phyloP scores from a whole-genome alignment of 179 eudicot species.

The Camellia oleifera region DNA sequence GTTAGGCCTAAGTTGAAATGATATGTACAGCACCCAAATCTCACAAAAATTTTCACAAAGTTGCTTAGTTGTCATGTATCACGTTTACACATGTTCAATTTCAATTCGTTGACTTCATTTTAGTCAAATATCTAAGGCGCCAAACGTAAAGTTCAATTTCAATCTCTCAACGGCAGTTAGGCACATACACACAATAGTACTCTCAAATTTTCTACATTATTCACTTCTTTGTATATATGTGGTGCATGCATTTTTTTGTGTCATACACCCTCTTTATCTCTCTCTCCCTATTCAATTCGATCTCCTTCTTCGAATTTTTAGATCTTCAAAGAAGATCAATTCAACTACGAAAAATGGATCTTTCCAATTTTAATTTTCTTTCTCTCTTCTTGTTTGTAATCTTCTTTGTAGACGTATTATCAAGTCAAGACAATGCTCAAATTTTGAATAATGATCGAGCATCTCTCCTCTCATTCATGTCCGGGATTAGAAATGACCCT shows the following conservation, averaged over 20 bases:
- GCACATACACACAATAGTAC: slow-evolving; percentile 32
- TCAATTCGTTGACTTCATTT: slow-evolving; percentile 20
- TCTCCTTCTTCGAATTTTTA: slow-evolving; percentile 8
- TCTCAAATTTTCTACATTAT: slow-evolving; percentile 3
- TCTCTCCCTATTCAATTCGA: background rate
- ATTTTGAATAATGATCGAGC: slow-evolving; percentile 38
- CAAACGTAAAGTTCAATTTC: slow-evolving; percentile 33
- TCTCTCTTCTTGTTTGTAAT: slow-evolving; percentile 30
- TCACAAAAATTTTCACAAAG: background rate
- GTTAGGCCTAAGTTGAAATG: slow-evolving; percentile 52
- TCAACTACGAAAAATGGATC: slow-evolving; percentile 23
- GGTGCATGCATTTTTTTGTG: slow-evolving; percentile 17
- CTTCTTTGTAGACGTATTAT: slow-evolving; percentile 17
- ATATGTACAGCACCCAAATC: slow-evolving; percentile 48
- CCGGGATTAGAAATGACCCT: slow-evolving; percentile 48
- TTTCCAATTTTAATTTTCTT: slow-evolving; percentile 25
- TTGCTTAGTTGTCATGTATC: slow-evolving; percentile 13
- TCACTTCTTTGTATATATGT: slow-evolving; percentile 13
- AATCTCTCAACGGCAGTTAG: slow-evolving; percentile 59
- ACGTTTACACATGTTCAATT: slow-evolving; percentile 27
- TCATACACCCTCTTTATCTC: slow-evolving; percentile 5
- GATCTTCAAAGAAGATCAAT: slow-evolving; percentile 6
- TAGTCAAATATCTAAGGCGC: slow-evolving; percentile 47
- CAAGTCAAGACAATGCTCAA: slow-evolving; percentile 25
- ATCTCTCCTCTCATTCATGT: slow-evolving; percentile 56